phyloP scores from a whole-genome alignment of 257 asterid genomes.

The Gynochthodes officinalis region DNA sequence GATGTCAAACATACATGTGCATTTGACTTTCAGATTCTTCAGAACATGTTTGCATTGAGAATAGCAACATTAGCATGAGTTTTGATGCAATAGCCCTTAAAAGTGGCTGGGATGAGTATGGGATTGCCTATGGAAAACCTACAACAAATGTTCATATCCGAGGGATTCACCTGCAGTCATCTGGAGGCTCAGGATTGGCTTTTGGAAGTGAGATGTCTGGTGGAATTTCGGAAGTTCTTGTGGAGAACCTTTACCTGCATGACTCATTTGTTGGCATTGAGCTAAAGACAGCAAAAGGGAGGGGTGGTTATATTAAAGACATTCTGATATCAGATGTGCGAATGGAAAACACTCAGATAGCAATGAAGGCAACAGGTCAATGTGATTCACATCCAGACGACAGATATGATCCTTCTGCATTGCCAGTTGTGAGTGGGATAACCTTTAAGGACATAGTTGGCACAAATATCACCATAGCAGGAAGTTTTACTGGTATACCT shows the following conservation, averaged over 20 bases:
- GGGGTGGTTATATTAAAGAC: slow-evolving; percentile 75
- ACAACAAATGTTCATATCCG: slow-evolving; percentile 63
- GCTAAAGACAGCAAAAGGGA: slow-evolving; percentile 67
- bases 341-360: slow-evolving; percentile 57
- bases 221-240: slow-evolving; percentile 65
- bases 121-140: slow-evolving; percentile 62
- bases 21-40: slow-evolving; percentile 70
- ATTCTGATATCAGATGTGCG: slow-evolving; percentile 39
- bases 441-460: slow-evolving; percentile 60
- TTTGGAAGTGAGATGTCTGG: slow-evolving; percentile 98
- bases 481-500: slow-evolving; percentile 57
- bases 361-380: slow-evolving; percentile 76
- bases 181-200: slow-evolving; percentile 69
- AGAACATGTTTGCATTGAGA: slow-evolving; percentile 72
- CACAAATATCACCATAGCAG: slow-evolving; percentile 56
- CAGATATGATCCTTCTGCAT: slow-evolving; percentile 57
- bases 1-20: background rate
- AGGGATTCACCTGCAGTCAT: slow-evolving; percentile 45
- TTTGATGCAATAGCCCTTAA: slow-evolving; percentile 74
- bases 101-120: slow-evolving; percentile 99
- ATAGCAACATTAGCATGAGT: slow-evolving; percentile 81
- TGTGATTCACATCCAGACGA: slow-evolving; percentile 78
- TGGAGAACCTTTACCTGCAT: slow-evolving; percentile 48
- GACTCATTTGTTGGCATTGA: slow-evolving; percentile 60
- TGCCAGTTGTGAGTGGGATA: slow-evolving; percentile 59